Percentiles rank a stretch among this genome's conserved stretches.
Evolutionary conservation across 2,329 filamentous ascomycete species (phyloP).

Genomic region (Cytospora piceae): DNA sequence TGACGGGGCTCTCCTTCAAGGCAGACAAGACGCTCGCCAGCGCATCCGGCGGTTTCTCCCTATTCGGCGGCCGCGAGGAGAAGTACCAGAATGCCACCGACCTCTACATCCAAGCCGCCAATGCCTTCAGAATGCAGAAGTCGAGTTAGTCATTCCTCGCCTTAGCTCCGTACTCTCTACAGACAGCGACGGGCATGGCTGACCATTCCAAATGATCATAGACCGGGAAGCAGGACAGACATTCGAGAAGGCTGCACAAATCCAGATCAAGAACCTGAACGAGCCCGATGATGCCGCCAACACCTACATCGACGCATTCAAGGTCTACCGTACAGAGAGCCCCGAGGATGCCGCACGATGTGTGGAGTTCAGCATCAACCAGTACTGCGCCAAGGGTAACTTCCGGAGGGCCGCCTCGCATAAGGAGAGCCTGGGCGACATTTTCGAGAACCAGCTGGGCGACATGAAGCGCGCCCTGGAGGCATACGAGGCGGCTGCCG

Average conservation of each 20-base stretch:
- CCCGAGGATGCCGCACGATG: constrained; percentile 82
- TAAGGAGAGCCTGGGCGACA: constrained; percentile 84
- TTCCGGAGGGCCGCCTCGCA: constrained; percentile 88
- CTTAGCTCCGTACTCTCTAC: too few relatives aligned
- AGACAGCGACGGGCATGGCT: not conserved
- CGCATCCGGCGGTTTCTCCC: constrained; percentile 80
- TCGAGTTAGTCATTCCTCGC: constrained; percentile 60
- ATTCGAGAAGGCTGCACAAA: constrained; percentile 82
- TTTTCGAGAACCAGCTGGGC: constrained; percentile 80
- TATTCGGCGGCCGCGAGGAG: constrained; percentile 85
- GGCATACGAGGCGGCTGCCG: constrained; percentile 82
- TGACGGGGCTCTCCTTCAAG: constrained; percentile 50
- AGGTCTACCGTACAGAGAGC: constrained; percentile 86
- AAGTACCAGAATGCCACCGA: constrained; percentile 91
- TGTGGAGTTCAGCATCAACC: constrained; percentile 76
- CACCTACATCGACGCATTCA: constrained; percentile 87
- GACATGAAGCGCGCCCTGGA: constrained; percentile 79
- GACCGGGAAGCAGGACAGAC: constrained; percentile 84
- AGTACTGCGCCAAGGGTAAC: constrained; percentile 89
- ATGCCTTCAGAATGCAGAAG: constrained; percentile 88
- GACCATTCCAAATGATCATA: constrained; percentile 40
- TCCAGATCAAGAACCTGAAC: constrained; percentile 80
- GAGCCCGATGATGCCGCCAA: constrained; percentile 94
- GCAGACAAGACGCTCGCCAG: constrained; percentile 81
- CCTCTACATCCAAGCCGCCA: constrained; percentile 84